Evolutionary conservation across 768 basidiomycete species (phyloP).

Genomic region (Trametopsis cervina): DNA sequence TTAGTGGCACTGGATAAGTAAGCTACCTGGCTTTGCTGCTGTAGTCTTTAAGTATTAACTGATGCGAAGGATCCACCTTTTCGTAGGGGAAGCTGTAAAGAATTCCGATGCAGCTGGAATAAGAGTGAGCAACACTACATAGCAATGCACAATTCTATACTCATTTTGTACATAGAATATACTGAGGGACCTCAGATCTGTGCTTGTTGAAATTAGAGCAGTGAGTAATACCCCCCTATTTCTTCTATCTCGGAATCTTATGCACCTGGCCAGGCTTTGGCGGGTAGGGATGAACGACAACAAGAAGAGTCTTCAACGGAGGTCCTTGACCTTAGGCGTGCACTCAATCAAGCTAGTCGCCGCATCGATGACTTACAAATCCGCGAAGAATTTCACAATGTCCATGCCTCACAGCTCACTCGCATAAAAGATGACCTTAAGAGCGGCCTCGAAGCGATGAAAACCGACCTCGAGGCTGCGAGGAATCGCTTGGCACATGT

Average conservation of each 20-base stretch:
- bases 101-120: background rate
- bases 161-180: slow-evolving; percentile 1
- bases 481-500: too few species aligned
- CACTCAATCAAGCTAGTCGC: slow-evolving; percentile 3
- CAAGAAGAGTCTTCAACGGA: slow-evolving; percentile 3
- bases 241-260: too few species aligned
- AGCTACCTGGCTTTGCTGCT: too few species aligned
- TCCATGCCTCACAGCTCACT: too few species aligned
- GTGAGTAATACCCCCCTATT: too few species aligned
- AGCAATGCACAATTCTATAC: too few species aligned
- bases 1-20: slow-evolving; percentile 2
- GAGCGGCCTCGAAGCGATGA: too few species aligned
- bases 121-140: background rate
- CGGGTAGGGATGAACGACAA: background rate
- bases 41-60: too few species aligned
- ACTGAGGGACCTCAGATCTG: slow-evolving; percentile 1
- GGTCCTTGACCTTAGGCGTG: slow-evolving; percentile 2
- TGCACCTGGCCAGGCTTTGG: background rate
- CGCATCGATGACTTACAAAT: background rate
- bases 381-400: too few species aligned
- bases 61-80: background rate
- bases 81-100: background rate
- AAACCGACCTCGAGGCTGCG: too few species aligned
- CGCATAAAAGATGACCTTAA: too few species aligned
- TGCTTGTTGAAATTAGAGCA: slow-evolving; percentile 2